Evolutionary conservation across 2,329 filamentous ascomycete species (phyloP), one percentile per base, ranked within the genome.

Genomic region (Tolypocladium endophyticum): DNA sequence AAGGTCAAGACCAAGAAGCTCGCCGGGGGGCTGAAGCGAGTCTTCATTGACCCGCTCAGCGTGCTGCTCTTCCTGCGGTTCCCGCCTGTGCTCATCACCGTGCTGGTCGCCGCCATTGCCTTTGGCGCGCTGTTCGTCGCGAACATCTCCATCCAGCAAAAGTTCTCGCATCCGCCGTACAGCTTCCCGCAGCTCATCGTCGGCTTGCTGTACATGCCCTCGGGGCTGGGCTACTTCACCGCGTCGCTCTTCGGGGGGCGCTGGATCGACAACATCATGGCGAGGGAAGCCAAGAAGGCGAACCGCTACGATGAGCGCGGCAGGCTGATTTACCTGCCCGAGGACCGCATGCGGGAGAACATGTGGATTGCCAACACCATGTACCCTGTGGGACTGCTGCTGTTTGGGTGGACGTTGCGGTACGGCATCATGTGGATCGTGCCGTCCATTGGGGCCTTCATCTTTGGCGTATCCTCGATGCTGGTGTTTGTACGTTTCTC

Each of bases 191-290:
- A 85, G 53, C 77, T 90, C 64, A 83, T 90, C 58, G 77, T 94
- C 58, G 90, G 90, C 14, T 74, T 91, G 41, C 76, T 92, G 28
- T 94, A 94, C 70, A 81, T 93, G n/a, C 88, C 90, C 0, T 83
- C 84, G 47, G 88, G 87, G 0, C 61, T 89, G 6, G 90, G 90
- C 4, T 94, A 93, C 72, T 75, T 92, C 54, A 63, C 84, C 6
- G 81, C 87, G 0, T 88, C 87, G 50, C 66, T 90, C 2, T 73
- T 89, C 41, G 89, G 89, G 47, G 90, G 90, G 0, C 79, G 78
- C 50, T 94, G 90, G 90, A 87, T 89, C 65, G 90, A 95, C 70
- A 74, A 73, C 23, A 93, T 94, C 72, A 94, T 94, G 90, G 79
- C 83, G 38, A 82, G 88, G 25, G 87, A 90, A 71, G 90, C 90